Evolutionary conservation across 139 green algal genomes (phyloP), one percentile per base, ranked within the genome.

Genomic region (Chlamydomonas incerta): DNA sequence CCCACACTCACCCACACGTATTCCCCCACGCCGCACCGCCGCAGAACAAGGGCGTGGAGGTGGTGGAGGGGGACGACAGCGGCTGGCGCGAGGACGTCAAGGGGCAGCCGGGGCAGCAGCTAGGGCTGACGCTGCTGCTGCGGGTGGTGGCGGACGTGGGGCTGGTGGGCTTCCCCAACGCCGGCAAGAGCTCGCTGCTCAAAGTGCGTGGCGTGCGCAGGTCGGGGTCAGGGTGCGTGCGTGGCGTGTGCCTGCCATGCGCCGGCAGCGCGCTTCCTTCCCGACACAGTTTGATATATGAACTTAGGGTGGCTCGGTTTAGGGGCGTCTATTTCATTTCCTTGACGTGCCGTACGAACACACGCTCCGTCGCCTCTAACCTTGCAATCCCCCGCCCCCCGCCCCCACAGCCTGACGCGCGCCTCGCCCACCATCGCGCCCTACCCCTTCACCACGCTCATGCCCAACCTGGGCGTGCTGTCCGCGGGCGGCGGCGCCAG

Each of bases 401-500:
- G n/a, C n/a, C n/a, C n/a, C n/a, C 83, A 92, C 14, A 89, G 92
- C 15, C 86, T 99, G 26, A 99, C 96, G 9, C 87, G 88, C 31
- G 96, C 96, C 20, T 91, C 79, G 15, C 96, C 96, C 14, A 92
- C 96, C 74, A 89, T 99, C 17, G 96, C 96, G 1, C 72, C 92
- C 34, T 99, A 98, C 88, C 96, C 96, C 58, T 99, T 99, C 93
- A 99, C 96, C 69, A 99, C 96, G 1, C 92, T 99, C 41, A 97
- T 98, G 92, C 96, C 96, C 50, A 99, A 99, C 90, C 91, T 99
- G 50, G 96, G 96, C 1, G 96, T 98, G 10, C 83, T 97, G 73
- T 52, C 37, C 18, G 68, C 88, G 26, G 83, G 69, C 10, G 41
- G 68, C 17, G 70, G 79, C 37, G 68, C 63, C 37, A 31, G 31